Percentiles rank a stretch among this genome's conserved stretches.
Evolutionary conservation across 495 filamentous ascomycete genomes (phyloP).

Genomic region (Xylaria intraflava): DNA sequence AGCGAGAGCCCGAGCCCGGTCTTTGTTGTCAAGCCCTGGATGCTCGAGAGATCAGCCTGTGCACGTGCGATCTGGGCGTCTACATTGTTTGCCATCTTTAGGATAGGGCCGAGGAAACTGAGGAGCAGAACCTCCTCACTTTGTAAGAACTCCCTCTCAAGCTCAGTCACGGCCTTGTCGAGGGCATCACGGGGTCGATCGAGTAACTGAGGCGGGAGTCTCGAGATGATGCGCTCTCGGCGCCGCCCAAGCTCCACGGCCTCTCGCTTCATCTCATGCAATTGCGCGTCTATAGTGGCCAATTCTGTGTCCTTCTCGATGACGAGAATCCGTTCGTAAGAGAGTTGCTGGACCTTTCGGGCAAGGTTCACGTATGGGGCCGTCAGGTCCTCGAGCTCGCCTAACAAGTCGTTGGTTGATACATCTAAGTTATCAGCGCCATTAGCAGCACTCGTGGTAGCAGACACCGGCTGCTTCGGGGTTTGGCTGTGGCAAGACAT

Average conservation of each 20-base stretch:
- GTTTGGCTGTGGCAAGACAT: neutral
- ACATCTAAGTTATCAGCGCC: neutral
- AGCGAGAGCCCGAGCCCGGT: neutral
- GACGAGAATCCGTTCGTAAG: neutral
- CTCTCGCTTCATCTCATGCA: neutral
- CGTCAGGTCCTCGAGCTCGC: neutral
- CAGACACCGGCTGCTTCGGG: constrained; percentile 9
- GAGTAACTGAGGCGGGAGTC: neutral
- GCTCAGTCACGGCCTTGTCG: neutral
- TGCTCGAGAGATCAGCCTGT: neutral
- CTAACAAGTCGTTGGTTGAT: neutral
- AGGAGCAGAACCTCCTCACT: neutral
- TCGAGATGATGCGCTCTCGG: neutral
- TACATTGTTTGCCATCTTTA: neutral
- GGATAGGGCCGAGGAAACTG: neutral
- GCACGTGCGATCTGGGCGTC: neutral
- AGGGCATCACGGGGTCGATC: neutral
- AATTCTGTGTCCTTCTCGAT: neutral
- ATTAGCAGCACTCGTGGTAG: neutral
- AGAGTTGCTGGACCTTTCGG: neutral
- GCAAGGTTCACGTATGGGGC: neutral
- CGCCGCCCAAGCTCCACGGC: neutral
- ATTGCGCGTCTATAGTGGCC: neutral
- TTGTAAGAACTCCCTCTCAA: neutral
- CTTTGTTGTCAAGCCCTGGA: neutral